Conservation (phyloP, 345 rosid genomes). For the Raphanus raphanistrum region DNA sequence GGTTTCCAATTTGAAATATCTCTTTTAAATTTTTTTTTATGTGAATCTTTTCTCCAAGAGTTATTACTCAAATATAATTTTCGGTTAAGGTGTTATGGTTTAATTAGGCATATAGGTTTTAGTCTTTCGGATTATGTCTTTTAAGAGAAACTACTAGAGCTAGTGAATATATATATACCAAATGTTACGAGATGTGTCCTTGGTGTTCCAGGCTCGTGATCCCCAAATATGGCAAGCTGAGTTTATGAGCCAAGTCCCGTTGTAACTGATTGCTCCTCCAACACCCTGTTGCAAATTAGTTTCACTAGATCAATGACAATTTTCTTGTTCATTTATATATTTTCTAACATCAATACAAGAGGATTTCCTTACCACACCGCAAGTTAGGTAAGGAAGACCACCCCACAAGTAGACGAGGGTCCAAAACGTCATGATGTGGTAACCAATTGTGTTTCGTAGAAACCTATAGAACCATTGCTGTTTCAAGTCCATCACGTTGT, state of each 20-base stretch:
- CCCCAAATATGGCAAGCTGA: constrained; percentile 91
- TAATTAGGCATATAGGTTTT: neutral
- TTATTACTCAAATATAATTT: no score
- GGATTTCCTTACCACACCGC: constrained; percentile 63
- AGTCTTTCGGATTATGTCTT: neutral
- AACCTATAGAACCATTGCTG: constrained; percentile 72
- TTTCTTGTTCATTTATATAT: neutral
- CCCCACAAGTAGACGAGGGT: constrained; percentile 54
- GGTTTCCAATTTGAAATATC: no score
- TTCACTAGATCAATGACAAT: constrained; percentile 23
- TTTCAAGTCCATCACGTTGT: constrained; percentile 80
- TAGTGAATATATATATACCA: constrained; percentile 48
- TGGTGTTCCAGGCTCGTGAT: constrained; percentile 70
- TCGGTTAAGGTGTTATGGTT: neutral
- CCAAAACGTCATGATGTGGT: constrained; percentile 63
- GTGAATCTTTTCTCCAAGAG: no score
- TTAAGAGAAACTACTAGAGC: neutral
- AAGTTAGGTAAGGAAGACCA: constrained; percentile 71
- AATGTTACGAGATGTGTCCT: constrained; percentile 75
- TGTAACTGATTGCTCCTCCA: constrained; percentile 57
- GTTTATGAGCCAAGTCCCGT: constrained; percentile 74
- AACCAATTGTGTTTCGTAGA: constrained; percentile 49
- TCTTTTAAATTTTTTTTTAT: no score
- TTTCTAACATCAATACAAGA: neutral
- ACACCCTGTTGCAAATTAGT: constrained; percentile 49